Evolutionary conservation across 805 yeast species (phyloP), one percentile per base, ranked within the genome.

Genomic region (Metschnikowia lochheadii): DNA sequence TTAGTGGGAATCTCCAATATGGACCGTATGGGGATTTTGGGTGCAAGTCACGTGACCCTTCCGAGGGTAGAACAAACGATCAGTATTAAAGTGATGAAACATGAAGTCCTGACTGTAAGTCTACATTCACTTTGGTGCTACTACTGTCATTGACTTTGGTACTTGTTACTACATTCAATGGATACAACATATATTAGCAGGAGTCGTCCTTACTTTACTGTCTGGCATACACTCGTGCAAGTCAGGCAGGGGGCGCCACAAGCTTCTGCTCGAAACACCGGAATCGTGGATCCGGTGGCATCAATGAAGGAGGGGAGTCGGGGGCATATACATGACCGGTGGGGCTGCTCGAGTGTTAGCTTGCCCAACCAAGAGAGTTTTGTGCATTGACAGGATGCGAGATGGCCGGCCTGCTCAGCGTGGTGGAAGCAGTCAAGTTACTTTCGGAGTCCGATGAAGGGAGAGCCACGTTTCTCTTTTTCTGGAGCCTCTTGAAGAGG

Each of bases 361-460:
- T 33, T 20, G 58, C 17, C 91, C 91, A 85, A 33, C 91, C 91
- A 52, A 85, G 70, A 2, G 92, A 84, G 63, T 83, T 85, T 53
- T 81, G 81, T 3, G 85, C 77, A 49, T 84, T 83, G 35, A 84
- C 84, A 10, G 92, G 92, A 49, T 78, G 80, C 6, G 88, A 83
- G 37, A 85, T 85, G 38, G 65, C 68, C 11, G 67, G 66, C 44
- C 66, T 59, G 66, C 73, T 44, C 75, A 79, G 63, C 49, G 60
- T 63, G 26, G 62, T 18, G 14, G 48, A 33, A 33, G 60, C 51
- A 13, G 66, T 72, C 41, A 70, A 55, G 40, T 64, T 62, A 46
- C 72, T 65, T 56, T 74, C 78, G 29, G 67, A 57, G 58, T 74
- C 78, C 2, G 73, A 63, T 21, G 73, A 66, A 18, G 75, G 75